Conservation (phyloP, 176 grass and related monocot genomes). For the Oryza nivara region DNA sequence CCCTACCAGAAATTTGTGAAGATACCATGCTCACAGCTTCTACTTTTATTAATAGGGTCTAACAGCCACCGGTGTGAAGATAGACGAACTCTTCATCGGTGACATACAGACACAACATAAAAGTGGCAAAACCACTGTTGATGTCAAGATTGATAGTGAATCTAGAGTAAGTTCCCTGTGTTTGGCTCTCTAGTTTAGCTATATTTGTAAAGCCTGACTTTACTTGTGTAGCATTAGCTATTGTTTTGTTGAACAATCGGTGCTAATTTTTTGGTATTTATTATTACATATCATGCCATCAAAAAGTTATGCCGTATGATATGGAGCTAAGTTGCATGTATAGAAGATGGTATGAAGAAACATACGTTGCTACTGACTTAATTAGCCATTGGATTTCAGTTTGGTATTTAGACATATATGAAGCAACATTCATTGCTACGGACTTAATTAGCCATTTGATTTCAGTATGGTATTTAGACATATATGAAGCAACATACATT, state of each 20-base stretch:
- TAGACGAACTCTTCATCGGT: conserved; percentile 78
- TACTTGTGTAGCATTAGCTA: background rate
- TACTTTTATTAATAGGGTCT: conserved; percentile 53
- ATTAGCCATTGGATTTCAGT: conserved; percentile 10
- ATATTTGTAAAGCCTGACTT: background rate
- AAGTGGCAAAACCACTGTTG: conserved; percentile 68
- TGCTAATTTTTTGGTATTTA: conserved; percentile 18
- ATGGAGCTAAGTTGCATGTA: background rate
- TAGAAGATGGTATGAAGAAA: conserved; percentile 15
- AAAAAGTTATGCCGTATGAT: background rate
- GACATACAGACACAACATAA: conserved; percentile 72
- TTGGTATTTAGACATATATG: conserved; percentile 1
- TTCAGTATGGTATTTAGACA: conserved; percentile 22
- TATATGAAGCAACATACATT: background rate
- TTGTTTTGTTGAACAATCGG: background rate
- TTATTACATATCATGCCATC: background rate
- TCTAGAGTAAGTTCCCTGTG: conserved; percentile 55
- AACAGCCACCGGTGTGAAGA: conserved; percentile 70
- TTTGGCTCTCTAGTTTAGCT: background rate
- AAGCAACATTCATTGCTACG: background rate
- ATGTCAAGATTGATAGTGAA: conserved; percentile 80
- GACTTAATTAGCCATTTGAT: background rate
- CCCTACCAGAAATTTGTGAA: background rate
- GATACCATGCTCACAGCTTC: background rate
- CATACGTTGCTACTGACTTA: background rate